phyloP scores from a whole-genome alignment of 148 eudicot genomes.

The Chenopodium quinoa region DNA sequence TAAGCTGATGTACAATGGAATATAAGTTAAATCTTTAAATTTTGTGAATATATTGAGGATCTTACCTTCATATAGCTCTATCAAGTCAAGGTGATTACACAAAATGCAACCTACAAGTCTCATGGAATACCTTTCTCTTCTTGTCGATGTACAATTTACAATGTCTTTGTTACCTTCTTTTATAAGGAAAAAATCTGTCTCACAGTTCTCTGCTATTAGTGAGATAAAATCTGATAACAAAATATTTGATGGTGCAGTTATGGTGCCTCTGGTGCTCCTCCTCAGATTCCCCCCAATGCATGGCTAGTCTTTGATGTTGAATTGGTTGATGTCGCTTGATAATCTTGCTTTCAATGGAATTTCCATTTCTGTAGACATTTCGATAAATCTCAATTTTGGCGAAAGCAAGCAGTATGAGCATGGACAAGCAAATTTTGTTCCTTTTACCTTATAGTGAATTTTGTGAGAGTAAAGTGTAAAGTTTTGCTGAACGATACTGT shows the following conservation, averaged over 20 bases:
- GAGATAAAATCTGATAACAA: not conserved
- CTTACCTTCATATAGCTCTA: not conserved
- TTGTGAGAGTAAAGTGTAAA: not conserved
- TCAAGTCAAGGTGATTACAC: no score
- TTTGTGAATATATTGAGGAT: not conserved
- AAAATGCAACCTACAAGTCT: no score
- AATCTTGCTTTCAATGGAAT: not conserved
- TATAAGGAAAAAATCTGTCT: not conserved
- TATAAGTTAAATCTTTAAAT: no score
- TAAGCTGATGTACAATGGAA: no score
- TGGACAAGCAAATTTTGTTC: not conserved
- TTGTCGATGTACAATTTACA: not conserved
- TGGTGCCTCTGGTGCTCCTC: slow-evolving; percentile 48
- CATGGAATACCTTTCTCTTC: no score
- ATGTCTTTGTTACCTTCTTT: not conserved
- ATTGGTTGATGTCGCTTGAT: slow-evolving; percentile 49
- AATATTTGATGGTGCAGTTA: slow-evolving; percentile 48
- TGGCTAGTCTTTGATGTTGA: slow-evolving; percentile 80
- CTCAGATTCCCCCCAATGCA: slow-evolving; percentile 62
- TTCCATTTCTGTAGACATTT: not conserved
- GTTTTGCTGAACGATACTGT: slow-evolving; percentile 1
- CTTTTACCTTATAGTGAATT: not conserved
- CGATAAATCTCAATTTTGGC: not conserved
- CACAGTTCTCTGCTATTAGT: not conserved
- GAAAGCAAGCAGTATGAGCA: not conserved